Evolutionary conservation across 108 stramenopile genomes (phyloP), one percentile per base, ranked within the genome.

Genomic region (Fragilariopsis cylindrus): DNA sequence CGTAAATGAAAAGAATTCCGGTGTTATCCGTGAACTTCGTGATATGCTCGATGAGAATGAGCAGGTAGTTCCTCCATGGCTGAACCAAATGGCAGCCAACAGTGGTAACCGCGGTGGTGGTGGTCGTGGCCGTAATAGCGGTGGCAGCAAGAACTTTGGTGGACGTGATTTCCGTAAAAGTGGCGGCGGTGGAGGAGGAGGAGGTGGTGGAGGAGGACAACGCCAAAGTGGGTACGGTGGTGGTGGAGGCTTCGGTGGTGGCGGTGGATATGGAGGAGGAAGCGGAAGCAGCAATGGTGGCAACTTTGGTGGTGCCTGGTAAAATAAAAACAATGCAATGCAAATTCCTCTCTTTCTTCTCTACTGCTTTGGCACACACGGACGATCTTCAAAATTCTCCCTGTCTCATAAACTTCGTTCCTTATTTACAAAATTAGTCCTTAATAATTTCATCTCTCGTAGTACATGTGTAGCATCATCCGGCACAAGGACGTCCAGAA

Each of bases 1-100:
- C 81, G 85, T 98, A 70, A 97, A 96, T 60, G 90, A 92, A 55
- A 95, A 91, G 76, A 95, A 98, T 74, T 69, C 82, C 40, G 85
- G 89, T 64, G 72, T 97, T 54, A 85, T 86, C 11, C 77, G 89
- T 57, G 93, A 96, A 43, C 79, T 96, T 15, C 70, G 89, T 44
- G 92, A 92, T 21, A 73, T 96, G 73, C 65, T 96, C 60, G 90
- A 96, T 46, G 90, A 93, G 82, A 96, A 92, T 66, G 85, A 90
- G 13, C 95, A 96, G 75, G 88, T 91, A 71, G 82, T 91, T 56
- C 95, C 95, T 7, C n/a, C 70, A 16, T 93, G 90, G 90, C 70
- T 96, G 67, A 86, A 80, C 54, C 88, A 91, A 70, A 93, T 96
- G 92, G 89, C 86, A 64, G 65, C 77, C 12, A 84, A 65, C 69